Evolutionary conservation across 768 basidiomycete genomes (phyloP).

Genomic region (Udeniomyces megalosporus): DNA sequence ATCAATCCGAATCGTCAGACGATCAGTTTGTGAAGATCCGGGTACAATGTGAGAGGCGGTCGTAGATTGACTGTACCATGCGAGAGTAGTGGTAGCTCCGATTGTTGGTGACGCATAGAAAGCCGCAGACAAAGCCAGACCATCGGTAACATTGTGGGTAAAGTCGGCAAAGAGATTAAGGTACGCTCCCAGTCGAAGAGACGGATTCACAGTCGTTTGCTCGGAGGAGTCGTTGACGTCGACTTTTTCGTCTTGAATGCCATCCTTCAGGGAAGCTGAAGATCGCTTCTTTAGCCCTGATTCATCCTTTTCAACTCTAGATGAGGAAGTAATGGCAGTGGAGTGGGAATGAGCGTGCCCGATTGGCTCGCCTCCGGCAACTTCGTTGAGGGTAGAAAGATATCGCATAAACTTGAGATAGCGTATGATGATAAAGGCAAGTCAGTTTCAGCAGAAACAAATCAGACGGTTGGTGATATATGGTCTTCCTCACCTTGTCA

Average conservation of each 20-base stretch:
- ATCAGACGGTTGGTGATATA: conserved; percentile 39
- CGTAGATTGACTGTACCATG: no score
- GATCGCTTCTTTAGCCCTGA: neutral
- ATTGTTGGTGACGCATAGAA: conserved; percentile 91
- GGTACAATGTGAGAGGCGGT: neutral
- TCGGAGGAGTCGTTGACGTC: conserved; percentile 17
- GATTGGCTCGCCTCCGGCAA: conserved; percentile 35
- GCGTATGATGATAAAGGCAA: neutral
- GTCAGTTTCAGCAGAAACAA: neutral
- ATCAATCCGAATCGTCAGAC: no score
- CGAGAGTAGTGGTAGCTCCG: conserved; percentile 84
- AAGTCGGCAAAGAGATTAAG: conserved; percentile 47
- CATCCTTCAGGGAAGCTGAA: neutral
- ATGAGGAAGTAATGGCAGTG: conserved; percentile 19
- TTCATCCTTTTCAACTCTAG: neutral
- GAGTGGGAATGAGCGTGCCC: conserved; percentile 40
- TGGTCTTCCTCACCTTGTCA: conserved; percentile 67
- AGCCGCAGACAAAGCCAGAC: conserved; percentile 85
- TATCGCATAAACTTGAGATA: neutral
- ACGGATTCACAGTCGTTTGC: conserved; percentile 32
- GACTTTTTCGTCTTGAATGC: conserved; percentile 5
- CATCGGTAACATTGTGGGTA: conserved; percentile 49
- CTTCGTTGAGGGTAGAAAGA: conserved; percentile 27
- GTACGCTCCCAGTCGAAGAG: conserved; percentile 76
- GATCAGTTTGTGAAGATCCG: no score